Conservation (phyloP, 192 early-diverging fungal species). For the Borealophlyctis nickersoniae region DNA sequence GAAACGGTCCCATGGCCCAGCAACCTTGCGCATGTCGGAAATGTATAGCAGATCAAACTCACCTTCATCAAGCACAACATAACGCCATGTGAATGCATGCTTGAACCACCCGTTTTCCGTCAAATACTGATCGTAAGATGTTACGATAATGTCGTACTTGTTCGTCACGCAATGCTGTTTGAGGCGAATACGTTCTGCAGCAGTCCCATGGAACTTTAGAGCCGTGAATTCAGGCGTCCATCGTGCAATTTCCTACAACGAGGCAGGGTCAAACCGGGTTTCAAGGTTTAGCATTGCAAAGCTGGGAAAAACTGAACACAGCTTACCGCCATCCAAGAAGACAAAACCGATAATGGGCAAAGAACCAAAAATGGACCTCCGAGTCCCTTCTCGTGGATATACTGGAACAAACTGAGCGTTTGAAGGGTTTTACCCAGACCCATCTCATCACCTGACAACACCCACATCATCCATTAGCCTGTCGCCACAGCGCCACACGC, state of each 20-base stretch:
- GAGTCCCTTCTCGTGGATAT: slow-evolving; percentile 69
- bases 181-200: slow-evolving; percentile 35
- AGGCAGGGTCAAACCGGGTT: too few species aligned
- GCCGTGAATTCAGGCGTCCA: slow-evolving; percentile 58
- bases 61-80: slow-evolving; percentile 88
- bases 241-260: slow-evolving; percentile 52
- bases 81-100: slow-evolving; percentile 66
- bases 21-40: background rate
- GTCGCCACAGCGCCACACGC: background rate
- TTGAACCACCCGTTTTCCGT: slow-evolving; percentile 33
- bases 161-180: slow-evolving; percentile 24
- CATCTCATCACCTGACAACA: slow-evolving; percentile 43
- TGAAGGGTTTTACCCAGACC: slow-evolving; percentile 80
- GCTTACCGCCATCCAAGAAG: slow-evolving; percentile 81
- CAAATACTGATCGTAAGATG: slow-evolving; percentile 47
- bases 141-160: slow-evolving; percentile 40
- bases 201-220: slow-evolving; percentile 62
- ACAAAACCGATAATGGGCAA: slow-evolving; percentile 83
- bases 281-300: too few species aligned
- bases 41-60: background rate
- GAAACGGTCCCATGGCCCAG: background rate
- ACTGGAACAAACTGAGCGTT: slow-evolving; percentile 83
- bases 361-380: slow-evolving; percentile 87
- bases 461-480: too few species aligned
- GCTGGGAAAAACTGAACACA: slow-evolving; percentile 36